Percentiles rank a stretch among this genome's conserved stretches.
These are phyloP conservation scores for Lentinula sp. DNA, from an alignment of 768 basidiomycete species.

Conservation along the genomic window DNA sequence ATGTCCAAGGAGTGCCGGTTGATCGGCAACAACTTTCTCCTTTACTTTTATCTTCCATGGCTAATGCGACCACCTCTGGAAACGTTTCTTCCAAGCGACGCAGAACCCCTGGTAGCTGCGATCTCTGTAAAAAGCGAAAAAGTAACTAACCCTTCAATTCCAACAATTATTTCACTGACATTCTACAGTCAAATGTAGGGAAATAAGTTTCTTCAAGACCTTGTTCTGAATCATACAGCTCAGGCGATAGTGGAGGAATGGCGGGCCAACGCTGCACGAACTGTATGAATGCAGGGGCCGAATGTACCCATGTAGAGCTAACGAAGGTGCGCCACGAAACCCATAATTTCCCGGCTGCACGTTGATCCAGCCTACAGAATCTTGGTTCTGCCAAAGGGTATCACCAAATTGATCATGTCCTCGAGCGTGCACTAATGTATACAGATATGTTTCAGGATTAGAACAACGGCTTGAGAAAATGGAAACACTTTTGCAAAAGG, in stretches of 20 bases:
- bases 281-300: conserved; percentile 48
- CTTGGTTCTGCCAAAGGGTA: conserved; percentile 63
- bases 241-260: conserved; percentile 68
- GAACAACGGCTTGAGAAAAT: conserved; percentile 60
- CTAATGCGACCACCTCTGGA: not conserved
- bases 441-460: conserved; percentile 56
- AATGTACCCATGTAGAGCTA: conserved; percentile 66
- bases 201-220: not conserved
- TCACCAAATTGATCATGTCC: not conserved
- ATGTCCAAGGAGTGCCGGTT: no score
- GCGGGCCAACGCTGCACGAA: conserved; percentile 58
- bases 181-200: not conserved
- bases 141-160: not conserved
- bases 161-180: not conserved
- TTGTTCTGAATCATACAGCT: conserved; percentile 14
- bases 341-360: not conserved
- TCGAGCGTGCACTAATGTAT: conserved; percentile 22
- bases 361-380: conserved; percentile 23
- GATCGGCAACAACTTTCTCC: no score
- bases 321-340: conserved; percentile 46
- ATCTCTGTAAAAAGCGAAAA: not conserved
- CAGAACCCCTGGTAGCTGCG: conserved; percentile 16
- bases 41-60: not conserved
- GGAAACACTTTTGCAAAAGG: conserved; percentile 53
- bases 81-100: conserved; percentile 30